Base-by-base conservation (phyloP, 176 grass and related monocot species). In the maize (Zea mays) region DNA sequence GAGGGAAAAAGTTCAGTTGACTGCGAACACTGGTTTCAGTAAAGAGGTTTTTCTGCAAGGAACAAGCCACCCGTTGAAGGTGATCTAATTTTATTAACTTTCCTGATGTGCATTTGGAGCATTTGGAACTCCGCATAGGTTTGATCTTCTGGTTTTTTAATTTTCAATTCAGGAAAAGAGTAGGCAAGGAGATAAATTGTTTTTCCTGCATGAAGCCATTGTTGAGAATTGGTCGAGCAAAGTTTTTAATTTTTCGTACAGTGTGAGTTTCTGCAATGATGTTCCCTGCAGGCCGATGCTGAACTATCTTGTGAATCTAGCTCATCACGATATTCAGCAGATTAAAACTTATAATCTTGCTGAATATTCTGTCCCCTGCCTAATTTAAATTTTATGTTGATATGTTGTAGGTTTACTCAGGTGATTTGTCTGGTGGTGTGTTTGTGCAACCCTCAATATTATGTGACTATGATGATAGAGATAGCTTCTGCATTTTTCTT, bases 51-150 rank as follows among this genome's bases (percentile, higher is more conserved):
- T 99, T 27, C 74, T 95, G 77, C 87, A 93, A 83, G 85, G 78
- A 73, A 81, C 92, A 69, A 99, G 90, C 85, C 96, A 99, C 70
- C 82, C 72, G 1, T 87, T 99, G 81, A 99, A 99, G 96, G 96
- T 99, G 58, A 84, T 50, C 3, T 55, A 65, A 3, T 59, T 61
- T 61, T 61, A 61, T 73, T 57, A 9, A 55, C 41, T 82, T 1
- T 69, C 27, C 66, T 74, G 5, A 52, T 75, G 47, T 78, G 54
- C 74, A 27, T 65, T 81, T 57, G 47, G 39, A 41, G 13, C 34
- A 27, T 39, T 63, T 21, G 34, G 7, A 62, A 14, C 58, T 85
- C 62, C 45, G 13, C 43, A 65, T 50, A 46, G 34, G 6, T 69
- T 86, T 77, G 77, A 65, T 70, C 35, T 67, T 85, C 5, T 50